These are phyloP conservation scores for Pleurotus ostreatus DNA, from an alignment of 768 basidiomycete genomes.

Conservation along the genomic window DNA sequence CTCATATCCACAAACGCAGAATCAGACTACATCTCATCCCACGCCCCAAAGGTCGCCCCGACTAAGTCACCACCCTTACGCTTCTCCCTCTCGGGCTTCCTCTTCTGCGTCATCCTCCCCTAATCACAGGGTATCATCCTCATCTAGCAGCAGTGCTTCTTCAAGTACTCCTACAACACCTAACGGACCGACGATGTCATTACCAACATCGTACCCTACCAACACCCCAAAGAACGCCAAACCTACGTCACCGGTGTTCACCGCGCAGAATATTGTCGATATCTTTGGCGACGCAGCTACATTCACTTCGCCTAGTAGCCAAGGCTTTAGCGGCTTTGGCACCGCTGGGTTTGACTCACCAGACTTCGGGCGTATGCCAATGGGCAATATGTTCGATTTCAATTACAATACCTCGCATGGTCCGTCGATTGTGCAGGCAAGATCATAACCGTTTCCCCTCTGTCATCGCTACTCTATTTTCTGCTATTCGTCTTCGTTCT, in stretches of 20 bases:
- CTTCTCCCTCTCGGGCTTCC: constrained; percentile 11
- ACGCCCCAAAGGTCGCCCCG: constrained; percentile 6
- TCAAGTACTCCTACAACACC: constrained; percentile 9
- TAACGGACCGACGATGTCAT: not conserved
- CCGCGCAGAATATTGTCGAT: not conserved
- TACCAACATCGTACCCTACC: not conserved
- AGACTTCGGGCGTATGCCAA: not conserved
- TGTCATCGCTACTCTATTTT: too few species aligned
- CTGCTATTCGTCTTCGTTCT: too few species aligned
- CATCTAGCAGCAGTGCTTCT: constrained; percentile 12
- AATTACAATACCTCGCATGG: not conserved
- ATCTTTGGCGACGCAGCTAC: constrained; percentile 1
- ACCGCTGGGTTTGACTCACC: too few species aligned
- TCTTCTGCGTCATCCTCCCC: constrained; percentile 1
- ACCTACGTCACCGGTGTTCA: not conserved
- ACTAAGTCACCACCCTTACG: constrained; percentile 2
- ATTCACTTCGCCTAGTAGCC: too few species aligned
- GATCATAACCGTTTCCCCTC: not conserved
- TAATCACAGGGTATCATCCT: constrained; percentile 1
- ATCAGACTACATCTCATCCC: not conserved
- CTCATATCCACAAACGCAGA: constrained; percentile 8
- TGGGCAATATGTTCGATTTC: not conserved
- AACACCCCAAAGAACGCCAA: not conserved
- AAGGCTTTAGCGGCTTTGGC: too few species aligned
- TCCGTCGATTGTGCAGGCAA: not conserved